Base-by-base conservation (phyloP, 176 grass and related monocot genomes). In the Musa acuminata region DNA sequence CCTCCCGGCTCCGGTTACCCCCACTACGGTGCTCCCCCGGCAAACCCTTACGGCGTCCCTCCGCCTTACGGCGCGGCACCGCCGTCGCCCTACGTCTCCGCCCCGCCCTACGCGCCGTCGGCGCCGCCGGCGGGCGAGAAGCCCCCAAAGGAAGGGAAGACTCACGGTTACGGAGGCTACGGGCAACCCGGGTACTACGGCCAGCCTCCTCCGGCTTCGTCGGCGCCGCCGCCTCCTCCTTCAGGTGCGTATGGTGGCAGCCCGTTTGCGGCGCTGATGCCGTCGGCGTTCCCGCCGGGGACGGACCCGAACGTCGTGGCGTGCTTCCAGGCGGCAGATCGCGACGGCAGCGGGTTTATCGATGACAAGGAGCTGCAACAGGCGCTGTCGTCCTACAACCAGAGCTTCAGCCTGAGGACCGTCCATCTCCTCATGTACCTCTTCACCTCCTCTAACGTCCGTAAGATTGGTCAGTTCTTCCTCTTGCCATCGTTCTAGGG, bases 391-490 rank as follows among this genome's bases (percentile, higher is more conserved):
- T 79, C 85, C 0, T 93, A 85, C 82, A 97, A 76, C 78, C 82
- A 98, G 87, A 84, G 72, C 80, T 98, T 98, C 82, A 93, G 95
- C 82, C 55, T 98, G 51, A 87, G 90, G 74, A 98, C 90, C 53
- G 90, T 98, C 0, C 95, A 87, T 82, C 90, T 98, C 72, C 95
- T 98, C 72, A 98, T 98, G 95, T 89, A 98, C 82, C 84, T 91
- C 69, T 98, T 98, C 88, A 93, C 90, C 58, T 89, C 85, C 82
- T 85, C 88, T 22, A 98, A 87, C 72, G 75, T 91, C 49, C 90
- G 90, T 57, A 98, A 82, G 84, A 98, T 98, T 70, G 95, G 95
- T 89, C 55, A 54, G 67, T 50, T 50, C 10, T 69, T 65, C 11
- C 3, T 2, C 1, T 49, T 49, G 29, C 8, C 8, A 35, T 35